Evolutionary conservation across 768 basidiomycete genomes (phyloP), one percentile per base, ranked within the genome.

Genomic region (Phaeotremella fagi): DNA sequence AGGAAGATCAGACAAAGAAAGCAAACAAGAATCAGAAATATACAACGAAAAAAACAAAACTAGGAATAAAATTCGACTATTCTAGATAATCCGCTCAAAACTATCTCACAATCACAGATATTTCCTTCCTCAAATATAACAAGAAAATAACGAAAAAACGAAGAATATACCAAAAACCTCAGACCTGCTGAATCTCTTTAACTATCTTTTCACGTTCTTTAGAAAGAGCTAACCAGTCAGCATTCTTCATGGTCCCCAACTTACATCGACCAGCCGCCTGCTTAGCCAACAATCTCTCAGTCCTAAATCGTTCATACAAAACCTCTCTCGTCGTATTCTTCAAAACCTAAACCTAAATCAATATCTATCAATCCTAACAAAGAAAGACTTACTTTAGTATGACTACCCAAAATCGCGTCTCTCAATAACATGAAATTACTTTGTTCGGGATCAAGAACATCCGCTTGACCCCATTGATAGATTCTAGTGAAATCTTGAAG

Each of bases 391-490:
- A 90, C 88, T 79, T 86, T 88, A 73, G 90, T 79, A 75, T 90
- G 88, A 33, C 86, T 88, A 18, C 86, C 85, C 52, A 95, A 74
- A 48, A 92, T 81, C 47, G 86, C 85, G 14, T 88, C 89, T 59
- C 88, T 81, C 72, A 95, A 76, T 57, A 86, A 84, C 33, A 85
- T 81, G 71, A 90, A 91, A 75, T 95, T 91, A 62, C 87, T 90
- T 60, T 94, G 90, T 25, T 79, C 80, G 48, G 89, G 87, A 73
- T 88, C 80, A 45, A 91, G 81, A 50, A 91, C 88, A 73, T 90
- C 87, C 54, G 92, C 80, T 41, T 81, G 85, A 29, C 91, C 91
- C 90, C 90, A 94, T 62, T 88, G 77, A 72, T 86, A 92, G 68
- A 82, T 83, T 58, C 90, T 78, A 28, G 82, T 78, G 69, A 90